Base-by-base conservation (phyloP, 495 filamentous ascomycete species). In the Pyrenula massariospora region DNA sequence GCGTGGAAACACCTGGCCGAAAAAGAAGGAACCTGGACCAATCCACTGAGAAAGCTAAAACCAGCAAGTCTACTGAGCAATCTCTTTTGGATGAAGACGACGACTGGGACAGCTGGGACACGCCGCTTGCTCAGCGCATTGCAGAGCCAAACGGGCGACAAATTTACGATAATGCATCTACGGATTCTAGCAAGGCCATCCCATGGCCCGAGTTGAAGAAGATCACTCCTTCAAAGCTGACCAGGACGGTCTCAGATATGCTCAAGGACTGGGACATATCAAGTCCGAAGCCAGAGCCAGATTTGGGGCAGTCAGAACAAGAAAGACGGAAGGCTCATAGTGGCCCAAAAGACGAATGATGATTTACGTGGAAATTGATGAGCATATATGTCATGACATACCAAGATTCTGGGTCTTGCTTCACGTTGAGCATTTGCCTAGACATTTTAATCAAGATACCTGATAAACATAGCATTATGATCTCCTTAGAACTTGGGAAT, bases 251-350 rank as follows among this genome's bases (percentile, higher is more conserved):
- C 2, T 80, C 79, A 22, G 82, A 82, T 54, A 71, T 89, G 56
- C 89, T 91, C 81, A 83, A 77, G 53, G 87, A 91, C 61, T 91
- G 86, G 87, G 88, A 93, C 31, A 42, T 42, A 42, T 42, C 31
- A 66, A 77, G 31, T 42, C 31, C 31, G 31, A 42, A 70, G 15
- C 31, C 31, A 42, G 31, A 42, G 31, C 31, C 31, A 42, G 15
- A 15, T 15, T 42, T 15, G 15, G 8, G 8, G 31, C 31, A 42
- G 31, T 5, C n/a, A 42, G 5, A 42, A 42, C 15, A 15, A 15
- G 15, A 42, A 42, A 15, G 15, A 15, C 31, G 31, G 15, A 42
- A 8, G 31, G 15, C 15, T 42, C 31, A 42, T 42, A 15, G 15
- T 15, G 31, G 31, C 31, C 15, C 15, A 42, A 8, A 8, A 15